phyloP scores from a whole-genome alignment of 805 yeast species.

The Hanseniaspora mollemarum region DNA sequence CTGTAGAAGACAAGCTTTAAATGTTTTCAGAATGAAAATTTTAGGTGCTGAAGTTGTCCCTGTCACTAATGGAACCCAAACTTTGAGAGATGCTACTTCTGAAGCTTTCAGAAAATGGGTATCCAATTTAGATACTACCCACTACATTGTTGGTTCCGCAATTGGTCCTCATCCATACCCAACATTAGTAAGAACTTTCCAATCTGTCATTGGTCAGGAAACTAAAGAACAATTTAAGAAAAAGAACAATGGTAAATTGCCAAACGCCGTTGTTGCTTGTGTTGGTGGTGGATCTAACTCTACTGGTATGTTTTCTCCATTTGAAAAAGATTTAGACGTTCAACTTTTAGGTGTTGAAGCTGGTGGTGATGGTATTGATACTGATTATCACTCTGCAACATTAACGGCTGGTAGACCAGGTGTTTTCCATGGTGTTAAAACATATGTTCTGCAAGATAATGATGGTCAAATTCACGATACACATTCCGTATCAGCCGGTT shows the following conservation, averaged over 20 bases:
- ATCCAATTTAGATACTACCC: constrained; percentile 70
- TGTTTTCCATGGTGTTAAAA: constrained; percentile 95
- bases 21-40: constrained; percentile 93
- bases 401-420: constrained; percentile 92
- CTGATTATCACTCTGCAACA: constrained; percentile 87
- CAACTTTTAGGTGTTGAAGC: constrained; percentile 91
- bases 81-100: constrained; percentile 93
- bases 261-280: constrained; percentile 93
- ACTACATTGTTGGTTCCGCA: constrained; percentile 94
- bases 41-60: constrained; percentile 93
- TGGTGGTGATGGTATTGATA: constrained; percentile 92
- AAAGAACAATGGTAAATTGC: constrained; percentile 69
- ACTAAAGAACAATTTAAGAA: constrained; percentile 80
- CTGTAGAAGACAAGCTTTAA: constrained; percentile 94
- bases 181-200: constrained; percentile 94
- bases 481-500: constrained; percentile 95
- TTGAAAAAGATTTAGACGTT: constrained; percentile 69
- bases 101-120: constrained; percentile 98
- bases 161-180: constrained; percentile 99
- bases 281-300: constrained; percentile 99
- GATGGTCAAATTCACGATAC: constrained; percentile 98
- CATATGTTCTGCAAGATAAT: constrained; percentile 76
- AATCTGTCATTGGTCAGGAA: constrained; percentile 90
- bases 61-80: constrained; percentile 87
- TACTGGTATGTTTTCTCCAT: constrained; percentile 90